phyloP scores from a whole-genome alignment of 1,284 basidiomycete genomes.

The Fomitopsis pinicola region DNA sequence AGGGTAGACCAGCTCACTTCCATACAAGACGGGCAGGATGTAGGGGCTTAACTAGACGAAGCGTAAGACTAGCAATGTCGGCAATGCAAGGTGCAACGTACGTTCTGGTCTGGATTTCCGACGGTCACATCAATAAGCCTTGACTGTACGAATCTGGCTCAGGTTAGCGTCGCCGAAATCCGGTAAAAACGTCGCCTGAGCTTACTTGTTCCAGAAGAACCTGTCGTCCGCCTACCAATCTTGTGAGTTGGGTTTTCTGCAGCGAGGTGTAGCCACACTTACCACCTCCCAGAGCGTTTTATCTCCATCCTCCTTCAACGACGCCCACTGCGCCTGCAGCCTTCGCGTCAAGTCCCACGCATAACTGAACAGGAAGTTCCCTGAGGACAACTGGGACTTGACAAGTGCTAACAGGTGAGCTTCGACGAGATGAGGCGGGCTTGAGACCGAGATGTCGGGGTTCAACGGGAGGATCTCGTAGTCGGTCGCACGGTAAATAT shows the following conservation, averaged over 20 bases:
- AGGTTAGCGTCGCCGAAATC: conserved; percentile 2
- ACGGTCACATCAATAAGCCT: conserved; percentile 63
- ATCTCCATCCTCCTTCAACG: conserved; percentile 42
- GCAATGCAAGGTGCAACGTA: conserved; percentile 31
- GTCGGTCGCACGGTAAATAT: conserved; percentile 87
- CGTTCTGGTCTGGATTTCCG: conserved; percentile 52
- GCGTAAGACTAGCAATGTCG: background rate
- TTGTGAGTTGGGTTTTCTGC: conserved; percentile 8
- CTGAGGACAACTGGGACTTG: conserved; percentile 78
- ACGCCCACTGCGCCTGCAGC: conserved; percentile 79
- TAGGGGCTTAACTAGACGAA: conserved; percentile 69
- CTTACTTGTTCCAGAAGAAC: conserved; percentile 97
- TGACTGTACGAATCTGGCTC: conserved; percentile 61
- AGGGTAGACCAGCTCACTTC: conserved; percentile 54
- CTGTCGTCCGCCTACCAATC: conserved; percentile 78
- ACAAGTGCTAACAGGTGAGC: conserved; percentile 84
- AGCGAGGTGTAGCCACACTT: conserved; percentile 10
- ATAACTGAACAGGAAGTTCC: conserved; percentile 89
- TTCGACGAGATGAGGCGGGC: conserved; percentile 81
- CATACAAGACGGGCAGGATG: conserved; percentile 90
- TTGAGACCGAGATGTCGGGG: conserved; percentile 60
- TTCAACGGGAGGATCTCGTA: conserved; percentile 90
- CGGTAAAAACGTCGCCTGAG: conserved; percentile 14
- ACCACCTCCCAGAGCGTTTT: conserved; percentile 76
- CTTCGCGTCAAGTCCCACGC: conserved; percentile 87